Base-by-base conservation (phyloP, 108 stramenopile genomes). In the Nannochloropsis salina region DNA sequence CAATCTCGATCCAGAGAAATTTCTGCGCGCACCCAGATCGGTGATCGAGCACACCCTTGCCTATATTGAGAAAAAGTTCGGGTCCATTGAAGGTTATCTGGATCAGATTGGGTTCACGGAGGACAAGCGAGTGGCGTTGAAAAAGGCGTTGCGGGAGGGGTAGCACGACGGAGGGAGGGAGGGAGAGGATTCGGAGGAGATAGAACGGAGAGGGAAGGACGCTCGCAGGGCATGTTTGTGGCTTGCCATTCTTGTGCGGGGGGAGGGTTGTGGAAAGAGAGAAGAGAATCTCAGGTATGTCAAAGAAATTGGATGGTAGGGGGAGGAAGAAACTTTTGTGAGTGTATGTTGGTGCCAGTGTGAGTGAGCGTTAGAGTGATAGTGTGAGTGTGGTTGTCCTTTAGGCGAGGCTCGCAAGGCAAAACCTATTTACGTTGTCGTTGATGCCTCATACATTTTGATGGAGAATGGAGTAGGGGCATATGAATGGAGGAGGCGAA, bases 81-180 rank as follows among this genome's bases (percentile, higher is more conserved):
- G 89, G 15, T 86, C 86, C 8, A 31, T 86, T 21, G 84, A 89
- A 18, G 79, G 31, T 15, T 89, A 89, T 45, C 81, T 89, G 21
- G 86, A 89, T 80, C 61, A 82, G n/a, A 89, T 89, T 6, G 89
- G 89, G 15, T 89, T 89, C 82, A 86, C 86, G 43, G 86, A 82
- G 22, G 80, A 21, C 1, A 84, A 86, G 86, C 79, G 89, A 10
- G 42, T 47, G 47, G 44, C 47, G 15, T 43, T 89, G 40, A 82
- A 83, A 40, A 83, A 40, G 9, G 85, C 89, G 11, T 86, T 89
- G 15, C 41, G 84, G 83, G 82, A 42, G 3, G 42, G 22, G 82
- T 82, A 82, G 82, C 15, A 6, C 20, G 61, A 74, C 20, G 61
- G 6, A 74, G 61, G 61, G 61, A 74, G 61, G 61, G 61, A n/a